These are phyloP conservation scores for Ormosia semicastrata DNA, from an alignment of 306 rosid genomes.

Conservation along the genomic window DNA sequence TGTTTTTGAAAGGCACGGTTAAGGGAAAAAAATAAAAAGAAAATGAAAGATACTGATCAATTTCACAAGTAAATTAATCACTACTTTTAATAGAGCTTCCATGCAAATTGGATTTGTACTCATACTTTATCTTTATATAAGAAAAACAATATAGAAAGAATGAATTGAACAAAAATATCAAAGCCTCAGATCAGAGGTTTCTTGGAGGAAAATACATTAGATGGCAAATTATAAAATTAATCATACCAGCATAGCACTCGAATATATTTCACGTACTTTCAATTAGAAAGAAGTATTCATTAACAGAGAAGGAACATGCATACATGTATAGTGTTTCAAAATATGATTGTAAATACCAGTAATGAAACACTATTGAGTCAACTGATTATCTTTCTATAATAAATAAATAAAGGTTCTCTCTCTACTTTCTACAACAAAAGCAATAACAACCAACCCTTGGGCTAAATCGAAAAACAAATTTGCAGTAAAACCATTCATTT, in stretches of 20 bases:
- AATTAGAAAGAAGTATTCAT: neutral
- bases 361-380: neutral
- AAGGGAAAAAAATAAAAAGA: neutral
- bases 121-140: neutral
- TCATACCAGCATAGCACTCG: neutral
- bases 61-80: slow-evolving; percentile 1
- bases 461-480: neutral
- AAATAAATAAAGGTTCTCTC: neutral
- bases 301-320: neutral
- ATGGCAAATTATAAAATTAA: neutral
- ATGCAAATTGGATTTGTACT: neutral
- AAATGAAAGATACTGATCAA: neutral
- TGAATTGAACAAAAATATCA: neutral
- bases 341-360: neutral
- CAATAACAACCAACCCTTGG: neutral
- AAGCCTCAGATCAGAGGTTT: neutral
- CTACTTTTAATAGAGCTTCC: neutral
- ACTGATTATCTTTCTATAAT: neutral
- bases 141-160: neutral
- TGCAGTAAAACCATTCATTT: neutral
- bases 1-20: neutral
- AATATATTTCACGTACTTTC: neutral
- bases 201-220: neutral
- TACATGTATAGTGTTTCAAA: neutral
- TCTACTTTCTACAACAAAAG: neutral